Percentiles rank a stretch among this genome's conserved stretches.
Evolutionary conservation across 176 grass and related monocot species (phyloP).

Genomic region (Thinopyrum elongatum): DNA sequence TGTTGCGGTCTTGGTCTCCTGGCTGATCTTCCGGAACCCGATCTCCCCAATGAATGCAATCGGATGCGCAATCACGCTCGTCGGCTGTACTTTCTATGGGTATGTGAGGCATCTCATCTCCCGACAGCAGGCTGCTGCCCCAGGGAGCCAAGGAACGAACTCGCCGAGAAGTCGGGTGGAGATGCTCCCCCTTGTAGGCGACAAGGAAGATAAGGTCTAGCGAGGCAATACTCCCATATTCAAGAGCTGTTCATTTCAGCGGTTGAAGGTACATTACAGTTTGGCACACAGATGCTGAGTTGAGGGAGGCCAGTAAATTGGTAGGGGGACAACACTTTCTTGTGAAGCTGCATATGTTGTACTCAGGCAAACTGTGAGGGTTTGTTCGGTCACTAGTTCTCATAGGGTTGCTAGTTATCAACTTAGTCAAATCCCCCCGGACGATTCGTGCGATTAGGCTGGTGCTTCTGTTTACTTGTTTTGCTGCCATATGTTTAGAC

Average conservation of each 20-base stretch:
- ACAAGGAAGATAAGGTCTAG: constrained; percentile 85
- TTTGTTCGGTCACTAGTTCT: background rate
- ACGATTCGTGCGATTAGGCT: constrained; percentile 4
- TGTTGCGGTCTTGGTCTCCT: constrained; percentile 84
- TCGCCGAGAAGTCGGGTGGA: constrained; percentile 58
- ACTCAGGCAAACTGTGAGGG: background rate
- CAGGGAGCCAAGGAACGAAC: constrained; percentile 47
- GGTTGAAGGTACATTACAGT: background rate
- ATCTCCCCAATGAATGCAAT: constrained; percentile 88
- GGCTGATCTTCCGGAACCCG: constrained; percentile 91
- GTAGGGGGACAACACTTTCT: background rate
- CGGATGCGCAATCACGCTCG: constrained; percentile 77
- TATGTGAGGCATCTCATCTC: constrained; percentile 80
- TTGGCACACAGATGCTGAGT: constrained; percentile 6
- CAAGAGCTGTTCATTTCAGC: constrained; percentile 7
- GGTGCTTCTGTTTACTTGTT: constrained; percentile 21
- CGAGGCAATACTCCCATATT: constrained; percentile 8
- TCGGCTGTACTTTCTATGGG: constrained; percentile 94
- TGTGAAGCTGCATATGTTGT: constrained; percentile 25
- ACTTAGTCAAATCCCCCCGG: background rate
- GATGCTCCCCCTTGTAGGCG: constrained; percentile 80
- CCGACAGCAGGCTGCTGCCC: constrained; percentile 41
- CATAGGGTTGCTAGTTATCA: constrained; percentile 2
- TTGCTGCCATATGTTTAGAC: constrained; percentile 11
- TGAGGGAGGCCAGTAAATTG: background rate